Base-by-base conservation (phyloP, 768 basidiomycete species). In the Fomitopsis serialis region DNA sequence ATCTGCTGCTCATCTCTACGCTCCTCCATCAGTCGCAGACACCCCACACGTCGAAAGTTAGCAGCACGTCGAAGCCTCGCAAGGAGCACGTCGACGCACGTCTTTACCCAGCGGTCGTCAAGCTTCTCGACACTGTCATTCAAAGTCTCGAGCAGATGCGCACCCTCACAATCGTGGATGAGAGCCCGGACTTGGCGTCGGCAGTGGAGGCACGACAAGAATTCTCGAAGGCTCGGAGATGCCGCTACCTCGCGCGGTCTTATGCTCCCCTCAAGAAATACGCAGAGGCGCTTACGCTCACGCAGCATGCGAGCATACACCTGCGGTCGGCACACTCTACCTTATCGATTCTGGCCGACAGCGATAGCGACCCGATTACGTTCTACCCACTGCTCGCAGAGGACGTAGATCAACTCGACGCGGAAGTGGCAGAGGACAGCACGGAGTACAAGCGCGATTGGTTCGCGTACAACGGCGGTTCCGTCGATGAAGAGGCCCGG, bases 111-210 rank as follows among this genome's bases (percentile, higher is more conserved):
- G 92, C 89, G 0, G 75, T 96, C 8, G 87, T 97, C 66, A 96
- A 96, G 68, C 72, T 91, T 10, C 80, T 92, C 42, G 94, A 97
- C 68, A 86, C 89, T 2, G 78, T 92, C 27, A 68, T 96, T 19
- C 92, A 96, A 70, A 87, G 86, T 62, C 72, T 97, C 43, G 81
- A 82, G 50, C 90, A 92, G 67, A 89, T 96, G 82, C 76, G 89
- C 24, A 80, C 80, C 6, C 73, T 97, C 53, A 89, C 83, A 49
- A 80, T 93, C 36, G 89, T 96, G 13, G 92, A 96, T 61, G 91
- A 93, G 66, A 90, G 84, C 61, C 85, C 91, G 0, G 90, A 93
- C 58, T 77, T 97, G 4, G 80, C 85, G 0, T 75, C 85, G 4
- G 87, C 83, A 15, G 80, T 93, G 2, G 92, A 97, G 42, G 86